Conservation (phyloP, 2,329 filamentous ascomycete species). For the Alternaria dauci region DNA sequence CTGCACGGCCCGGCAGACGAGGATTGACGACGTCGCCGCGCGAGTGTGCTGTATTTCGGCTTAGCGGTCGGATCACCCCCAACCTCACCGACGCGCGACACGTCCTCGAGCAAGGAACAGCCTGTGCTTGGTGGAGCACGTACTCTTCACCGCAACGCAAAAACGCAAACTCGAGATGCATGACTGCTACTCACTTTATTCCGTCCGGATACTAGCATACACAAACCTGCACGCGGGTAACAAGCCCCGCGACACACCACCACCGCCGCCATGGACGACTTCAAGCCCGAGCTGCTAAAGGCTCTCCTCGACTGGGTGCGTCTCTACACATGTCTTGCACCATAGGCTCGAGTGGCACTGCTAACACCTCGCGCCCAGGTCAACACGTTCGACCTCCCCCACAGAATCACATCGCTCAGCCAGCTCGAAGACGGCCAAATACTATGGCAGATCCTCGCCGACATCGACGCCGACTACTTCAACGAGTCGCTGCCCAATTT, state of each 20-base stretch:
- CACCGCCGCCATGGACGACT: constrained; percentile 50
- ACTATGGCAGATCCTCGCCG: constrained; percentile 58
- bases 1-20: background rate
- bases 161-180: constrained; percentile 42
- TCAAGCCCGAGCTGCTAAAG: constrained; percentile 51
- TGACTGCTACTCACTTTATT: constrained; percentile 24
- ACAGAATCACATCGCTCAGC: constrained; percentile 50
- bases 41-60: constrained; percentile 25
- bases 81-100: constrained; percentile 33
- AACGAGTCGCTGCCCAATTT: constrained; percentile 56
- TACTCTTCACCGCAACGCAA: constrained; percentile 22
- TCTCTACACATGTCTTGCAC: background rate
- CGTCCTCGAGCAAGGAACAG: constrained; percentile 19
- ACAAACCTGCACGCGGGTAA: constrained; percentile 23
- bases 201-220: constrained; percentile 23
- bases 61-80: constrained; percentile 32
- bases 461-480: constrained; percentile 60
- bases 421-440: constrained; percentile 58
- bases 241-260: constrained; percentile 25
- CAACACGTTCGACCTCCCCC: constrained; percentile 54
- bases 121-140: constrained; percentile 21
- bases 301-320: constrained; percentile 52
- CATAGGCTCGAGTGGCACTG: background rate
- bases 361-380: constrained; percentile 44
- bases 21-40: constrained; percentile 13